Evolutionary conservation across 2,329 filamentous ascomycete genomes (phyloP).

Genomic region (Shiraia sp.): DNA sequence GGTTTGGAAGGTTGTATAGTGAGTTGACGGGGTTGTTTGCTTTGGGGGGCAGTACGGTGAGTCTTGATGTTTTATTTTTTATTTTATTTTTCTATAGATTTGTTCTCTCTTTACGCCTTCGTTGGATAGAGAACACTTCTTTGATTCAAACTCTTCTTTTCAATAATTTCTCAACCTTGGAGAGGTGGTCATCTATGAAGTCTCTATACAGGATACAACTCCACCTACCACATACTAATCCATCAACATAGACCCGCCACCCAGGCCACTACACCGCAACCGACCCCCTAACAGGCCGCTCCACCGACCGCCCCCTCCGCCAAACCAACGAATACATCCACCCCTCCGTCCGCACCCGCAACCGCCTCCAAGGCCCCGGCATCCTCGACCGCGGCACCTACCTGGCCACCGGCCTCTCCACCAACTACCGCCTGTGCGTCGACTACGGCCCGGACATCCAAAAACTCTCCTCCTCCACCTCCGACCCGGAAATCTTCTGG

Average conservation of each 20-base stretch:
- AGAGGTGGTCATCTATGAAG: too few species aligned
- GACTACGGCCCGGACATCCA: conserved; percentile 42
- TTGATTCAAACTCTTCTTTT: too few species aligned
- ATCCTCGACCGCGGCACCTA: conserved; percentile 51
- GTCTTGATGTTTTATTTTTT: too few species aligned
- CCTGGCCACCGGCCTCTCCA: conserved; percentile 49
- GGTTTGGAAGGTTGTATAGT: conserved; percentile 51
- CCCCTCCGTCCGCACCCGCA: conserved; percentile 51
- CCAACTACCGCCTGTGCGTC: conserved; percentile 53
- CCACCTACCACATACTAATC: conserved; percentile 7
- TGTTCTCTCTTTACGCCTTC: too few species aligned
- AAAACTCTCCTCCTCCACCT: conserved; percentile 18
- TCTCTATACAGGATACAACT: background rate
- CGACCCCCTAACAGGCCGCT: conserved; percentile 48
- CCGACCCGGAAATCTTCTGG: conserved; percentile 51
- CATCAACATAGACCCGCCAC: conserved; percentile 43
- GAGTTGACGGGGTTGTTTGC: conserved; percentile 53
- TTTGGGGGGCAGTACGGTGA: conserved; percentile 48
- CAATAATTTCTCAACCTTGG: too few species aligned
- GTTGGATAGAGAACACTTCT: too few species aligned
- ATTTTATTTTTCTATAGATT: too few species aligned
- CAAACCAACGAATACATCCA: conserved; percentile 59
- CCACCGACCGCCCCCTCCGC: conserved; percentile 49
- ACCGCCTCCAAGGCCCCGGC: conserved; percentile 52
- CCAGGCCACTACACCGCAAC: conserved; percentile 54